A percentile compares a stretch with the other conserved stretches of the same genome.
phyloP scores from a whole-genome alignment of 768 basidiomycete genomes.

The Xerocomus spinulosus region DNA sequence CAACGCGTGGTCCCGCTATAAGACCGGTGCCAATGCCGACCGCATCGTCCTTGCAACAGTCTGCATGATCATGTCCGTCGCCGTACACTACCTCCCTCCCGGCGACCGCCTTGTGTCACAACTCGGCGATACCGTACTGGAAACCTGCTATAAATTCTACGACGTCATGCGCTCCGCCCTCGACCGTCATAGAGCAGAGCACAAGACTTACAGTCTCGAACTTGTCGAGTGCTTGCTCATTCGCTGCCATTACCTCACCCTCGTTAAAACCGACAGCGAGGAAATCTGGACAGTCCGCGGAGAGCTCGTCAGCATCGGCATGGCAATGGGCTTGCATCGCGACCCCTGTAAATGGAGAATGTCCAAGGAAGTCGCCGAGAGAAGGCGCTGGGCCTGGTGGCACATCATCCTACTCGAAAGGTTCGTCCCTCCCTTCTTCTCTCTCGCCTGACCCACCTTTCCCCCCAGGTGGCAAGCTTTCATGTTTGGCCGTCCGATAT shows the following conservation, averaged over 20 bases:
- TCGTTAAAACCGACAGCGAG: constrained; percentile 72
- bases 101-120: constrained; percentile 58
- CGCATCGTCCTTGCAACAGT: constrained; percentile 68
- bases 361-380: constrained; percentile 63
- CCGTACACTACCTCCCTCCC: constrained; percentile 66
- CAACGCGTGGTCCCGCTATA: constrained; percentile 69
- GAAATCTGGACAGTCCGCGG: constrained; percentile 76
- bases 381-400: constrained; percentile 89
- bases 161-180: constrained; percentile 63
- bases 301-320: constrained; percentile 68
- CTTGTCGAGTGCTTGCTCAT: constrained; percentile 72
- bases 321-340: constrained; percentile 81
- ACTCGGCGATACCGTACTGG: constrained; percentile 50
- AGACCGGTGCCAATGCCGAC: constrained; percentile 58
- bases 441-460: constrained; percentile 6
- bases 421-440: constrained; percentile 35
- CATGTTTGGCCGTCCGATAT: constrained; percentile 75
- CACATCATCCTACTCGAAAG: constrained; percentile 78
- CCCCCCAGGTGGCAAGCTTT: constrained; percentile 76
- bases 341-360: constrained; percentile 80
- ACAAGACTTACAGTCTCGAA: constrained; percentile 60
- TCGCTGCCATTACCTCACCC: constrained; percentile 65
- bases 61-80: constrained; percentile 70
- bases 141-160: constrained; percentile 63
- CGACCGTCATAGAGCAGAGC: constrained; percentile 56